Evolutionary conservation across 2,329 filamentous ascomycete genomes (phyloP), one percentile per base, ranked within the genome.

Genomic region (Epichloe elymi): DNA sequence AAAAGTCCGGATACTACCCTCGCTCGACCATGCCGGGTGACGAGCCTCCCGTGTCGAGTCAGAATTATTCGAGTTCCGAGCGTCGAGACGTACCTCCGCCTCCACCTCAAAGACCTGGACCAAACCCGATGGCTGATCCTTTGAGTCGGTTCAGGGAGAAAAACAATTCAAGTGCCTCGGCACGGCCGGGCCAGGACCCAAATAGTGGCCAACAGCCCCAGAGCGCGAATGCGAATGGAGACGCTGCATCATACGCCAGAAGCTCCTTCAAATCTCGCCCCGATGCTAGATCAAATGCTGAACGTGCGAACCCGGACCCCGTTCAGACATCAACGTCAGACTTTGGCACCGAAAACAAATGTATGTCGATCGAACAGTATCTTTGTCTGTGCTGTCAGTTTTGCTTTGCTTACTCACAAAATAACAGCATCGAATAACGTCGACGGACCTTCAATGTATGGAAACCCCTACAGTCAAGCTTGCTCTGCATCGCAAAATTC

Each of bases 1-100:
- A 71, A 54, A 73, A 70, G 56, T 57, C 70, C 4, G 76, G 75
- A 14, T 79, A 74, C 53, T 68, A 71, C 43, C 74, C 76, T 44
- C 67, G 65, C 37, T 75, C 76, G 11, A 68, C 74, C 2, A 65
- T 64, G 51, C 56, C 65, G 30, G 74, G 72, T 2, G 78, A 80
- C 46, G 78, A 80, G 54, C 74, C 76, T 4, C 67, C 74, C 0
- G 75, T 76, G 5, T 49, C 55, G 0, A 74, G 64, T 58, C 73
- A 66, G 53, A 77, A 75, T 57, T 78, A 80, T 58, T 74, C 58
- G 48, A 58, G 52, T 40, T 55, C 63, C 7, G 61, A 63, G 36
- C 58, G 59, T 36, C 55, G 50, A 33, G 42, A 51, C 5, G 51
- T 56, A 15, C 53, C 56, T 4, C 49, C 26, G 12, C 52, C 55